Evolutionary conservation across 2,329 filamentous ascomycete species (phyloP), one percentile per base, ranked within the genome.

Genomic region (Ilyonectria destructans): DNA sequence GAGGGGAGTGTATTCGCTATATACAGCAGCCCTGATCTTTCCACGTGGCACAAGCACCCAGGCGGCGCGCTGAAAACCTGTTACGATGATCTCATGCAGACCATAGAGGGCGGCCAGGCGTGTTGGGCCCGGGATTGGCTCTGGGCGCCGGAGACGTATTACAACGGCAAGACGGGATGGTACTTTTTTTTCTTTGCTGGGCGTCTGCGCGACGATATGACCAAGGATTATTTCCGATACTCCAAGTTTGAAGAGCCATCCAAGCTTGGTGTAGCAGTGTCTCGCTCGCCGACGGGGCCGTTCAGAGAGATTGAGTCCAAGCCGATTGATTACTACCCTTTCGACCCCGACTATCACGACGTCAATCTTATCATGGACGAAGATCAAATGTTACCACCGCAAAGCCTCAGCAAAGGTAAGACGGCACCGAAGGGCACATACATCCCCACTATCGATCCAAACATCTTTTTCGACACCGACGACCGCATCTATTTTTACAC

Each of bases 391-490:
- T 65, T 78, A 17, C 79, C 79, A 1, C 79, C 79, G 1, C 71
- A 75, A 48, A 78, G 56, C 40, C 71, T 73, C 1, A 66, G 68
- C 4, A 48, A 78, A 21, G 79, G 79, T 1, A 51, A 70, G 21
- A 75, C 63, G 0, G 79, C 79, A 12, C 79, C 79, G 0, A 80
- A 72, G 62, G 79, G 79, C 15, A 81, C 79, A 1, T 81, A 78
- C 21, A 81, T 81, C 21, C 79, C 79, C 1, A 79, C 77, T 4
- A 85, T 87, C 8, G 85, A 86, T 59, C 80, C 83, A 0, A 83
- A 86, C 74, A 77, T 88, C n/a, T 83, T 86, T 46, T 85, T 83
- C 52, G 81, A 85, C 46, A 70, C 77, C 6, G 77, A 82, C 65
- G 79, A 77, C 3, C 74, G 73, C 6, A 72, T 78, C 13, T 84